Percentiles rank a stretch among this genome's conserved stretches.
Evolutionary conservation across 2,329 filamentous ascomycete genomes (phyloP).

Genomic region (Aurifilum marmelostoma): DNA sequence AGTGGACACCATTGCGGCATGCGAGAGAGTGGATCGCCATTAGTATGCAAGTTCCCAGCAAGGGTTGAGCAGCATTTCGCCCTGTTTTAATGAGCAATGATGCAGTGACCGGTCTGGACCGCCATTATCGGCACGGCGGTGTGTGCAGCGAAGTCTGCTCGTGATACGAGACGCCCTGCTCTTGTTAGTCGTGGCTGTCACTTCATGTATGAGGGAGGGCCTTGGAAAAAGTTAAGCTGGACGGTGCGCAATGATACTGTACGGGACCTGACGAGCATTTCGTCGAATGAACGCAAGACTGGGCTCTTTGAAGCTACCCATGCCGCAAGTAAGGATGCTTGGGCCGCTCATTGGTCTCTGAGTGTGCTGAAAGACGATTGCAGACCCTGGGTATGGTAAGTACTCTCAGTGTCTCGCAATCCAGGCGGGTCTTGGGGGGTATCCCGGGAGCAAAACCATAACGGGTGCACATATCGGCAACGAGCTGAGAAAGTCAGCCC

Average conservation of each 20-base stretch:
- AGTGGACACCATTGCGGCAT: slow-evolving; percentile 13
- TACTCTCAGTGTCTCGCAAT: background rate
- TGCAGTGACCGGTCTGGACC: slow-evolving; percentile 12
- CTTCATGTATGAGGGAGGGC: background rate
- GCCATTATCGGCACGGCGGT: slow-evolving; percentile 10
- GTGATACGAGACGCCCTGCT: slow-evolving; percentile 10
- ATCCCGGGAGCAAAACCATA: slow-evolving; percentile 10
- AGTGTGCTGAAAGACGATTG: background rate
- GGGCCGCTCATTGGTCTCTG: background rate
- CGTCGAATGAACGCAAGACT: background rate
- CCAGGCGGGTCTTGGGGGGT: background rate
- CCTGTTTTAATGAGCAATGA: slow-evolving; percentile 19
- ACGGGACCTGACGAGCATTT: background rate
- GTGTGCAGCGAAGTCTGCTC: slow-evolving; percentile 18
- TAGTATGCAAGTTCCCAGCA: slow-evolving; percentile 11
- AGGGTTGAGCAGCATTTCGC: slow-evolving; percentile 15
- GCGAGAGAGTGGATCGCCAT: slow-evolving; percentile 17
- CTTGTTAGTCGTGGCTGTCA: slow-evolving; percentile 16
- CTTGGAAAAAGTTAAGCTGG: background rate
- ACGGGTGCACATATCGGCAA: background rate
- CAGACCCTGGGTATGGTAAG: background rate
- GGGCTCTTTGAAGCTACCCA: background rate
- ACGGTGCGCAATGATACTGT: slow-evolving; percentile 24
- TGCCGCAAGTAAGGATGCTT: background rate
- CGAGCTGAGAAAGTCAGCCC: background rate